Percentiles rank a stretch among this genome's conserved stretches.
phyloP scores from a whole-genome alignment of 2,329 filamentous ascomycete genomes.

The Verticillium zaregamsianum region DNA sequence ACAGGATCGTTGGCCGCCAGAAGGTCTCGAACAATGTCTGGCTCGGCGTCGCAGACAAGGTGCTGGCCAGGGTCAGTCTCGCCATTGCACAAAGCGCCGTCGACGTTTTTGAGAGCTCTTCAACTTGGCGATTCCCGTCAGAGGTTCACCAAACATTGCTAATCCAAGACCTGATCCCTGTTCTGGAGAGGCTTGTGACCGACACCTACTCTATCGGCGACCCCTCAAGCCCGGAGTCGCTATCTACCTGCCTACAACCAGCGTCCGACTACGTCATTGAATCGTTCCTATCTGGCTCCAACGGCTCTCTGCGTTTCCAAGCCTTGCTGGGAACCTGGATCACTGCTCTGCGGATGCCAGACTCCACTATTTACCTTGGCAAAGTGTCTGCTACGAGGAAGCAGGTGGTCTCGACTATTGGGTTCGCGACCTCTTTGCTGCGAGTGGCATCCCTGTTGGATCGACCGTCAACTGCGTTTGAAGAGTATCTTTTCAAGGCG shows the following conservation, averaged over 20 bases:
- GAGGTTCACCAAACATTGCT: conserved; percentile 66
- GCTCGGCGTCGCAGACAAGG: conserved; percentile 73
- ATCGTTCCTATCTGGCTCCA: conserved; percentile 68
- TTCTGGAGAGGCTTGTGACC: conserved; percentile 67
- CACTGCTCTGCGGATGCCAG: conserved; percentile 53
- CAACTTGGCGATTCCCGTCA: conserved; percentile 77
- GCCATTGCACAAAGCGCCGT: conserved; percentile 72
- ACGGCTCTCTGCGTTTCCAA: conserved; percentile 69
- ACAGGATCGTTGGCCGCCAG: conserved; percentile 43
- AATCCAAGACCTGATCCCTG: conserved; percentile 61
- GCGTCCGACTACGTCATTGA: conserved; percentile 74
- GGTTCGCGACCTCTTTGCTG: conserved; percentile 66
- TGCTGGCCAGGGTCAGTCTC: conserved; percentile 66
- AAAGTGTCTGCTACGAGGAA: conserved; percentile 50
- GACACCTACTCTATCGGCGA: conserved; percentile 75
- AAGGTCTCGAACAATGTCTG: conserved; percentile 49
- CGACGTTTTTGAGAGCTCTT: conserved; percentile 80
- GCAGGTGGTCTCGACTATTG: conserved; percentile 62
- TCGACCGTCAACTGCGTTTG: conserved; percentile 60
- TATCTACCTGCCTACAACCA: conserved; percentile 61
- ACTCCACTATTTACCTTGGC: conserved; percentile 58
- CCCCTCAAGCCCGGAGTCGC: conserved; percentile 35
- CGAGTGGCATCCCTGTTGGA: conserved; percentile 63
- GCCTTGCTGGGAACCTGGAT: conserved; percentile 70
- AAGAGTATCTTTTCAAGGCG: conserved; percentile 76